phyloP scores from a whole-genome alignment of 176 grass and related monocot genomes.

The Triticum dicoccoides region DNA sequence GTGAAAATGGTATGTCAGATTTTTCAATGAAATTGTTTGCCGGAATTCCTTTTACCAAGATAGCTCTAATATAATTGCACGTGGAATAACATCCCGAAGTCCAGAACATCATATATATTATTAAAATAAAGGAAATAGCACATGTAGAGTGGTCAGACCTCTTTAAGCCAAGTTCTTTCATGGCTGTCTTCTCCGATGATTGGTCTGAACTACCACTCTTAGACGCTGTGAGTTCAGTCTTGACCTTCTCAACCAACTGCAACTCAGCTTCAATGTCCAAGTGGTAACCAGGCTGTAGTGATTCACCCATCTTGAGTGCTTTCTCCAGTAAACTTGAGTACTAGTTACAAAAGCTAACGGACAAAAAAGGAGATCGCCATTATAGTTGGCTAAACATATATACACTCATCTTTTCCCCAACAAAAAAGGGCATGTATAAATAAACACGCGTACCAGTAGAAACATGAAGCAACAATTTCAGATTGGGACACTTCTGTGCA shows the following conservation, averaged over 20 bases:
- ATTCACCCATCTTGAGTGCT: constrained; percentile 31
- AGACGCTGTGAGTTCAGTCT: neutral
- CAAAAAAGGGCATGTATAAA: no score
- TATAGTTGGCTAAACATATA: neutral
- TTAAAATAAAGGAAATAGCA: neutral
- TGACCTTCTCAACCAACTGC: constrained; percentile 37
- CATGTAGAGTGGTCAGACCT: constrained; percentile 30
- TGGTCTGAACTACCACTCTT: neutral
- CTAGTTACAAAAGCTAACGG: constrained; percentile 54
- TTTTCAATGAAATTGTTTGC: no score
- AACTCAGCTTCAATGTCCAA: constrained; percentile 56
- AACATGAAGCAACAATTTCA: constrained; percentile 59
- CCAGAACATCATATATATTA: no score
- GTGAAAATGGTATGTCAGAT: neutral
- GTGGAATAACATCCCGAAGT: no score
- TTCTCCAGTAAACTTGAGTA: constrained; percentile 38
- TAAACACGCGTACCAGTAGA: constrained; percentile 45
- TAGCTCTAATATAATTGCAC: no score
- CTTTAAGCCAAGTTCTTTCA: constrained; percentile 66
- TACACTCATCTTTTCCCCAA: no score
- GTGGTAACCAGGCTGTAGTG: constrained; percentile 31
- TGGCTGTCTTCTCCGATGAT: neutral
- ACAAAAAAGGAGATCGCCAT: neutral
- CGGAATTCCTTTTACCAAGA: no score
- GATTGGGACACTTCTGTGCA: constrained; percentile 44